Base-by-base conservation (phyloP, 1,284 basidiomycete genomes). In the Tylopilus sp. region DNA sequence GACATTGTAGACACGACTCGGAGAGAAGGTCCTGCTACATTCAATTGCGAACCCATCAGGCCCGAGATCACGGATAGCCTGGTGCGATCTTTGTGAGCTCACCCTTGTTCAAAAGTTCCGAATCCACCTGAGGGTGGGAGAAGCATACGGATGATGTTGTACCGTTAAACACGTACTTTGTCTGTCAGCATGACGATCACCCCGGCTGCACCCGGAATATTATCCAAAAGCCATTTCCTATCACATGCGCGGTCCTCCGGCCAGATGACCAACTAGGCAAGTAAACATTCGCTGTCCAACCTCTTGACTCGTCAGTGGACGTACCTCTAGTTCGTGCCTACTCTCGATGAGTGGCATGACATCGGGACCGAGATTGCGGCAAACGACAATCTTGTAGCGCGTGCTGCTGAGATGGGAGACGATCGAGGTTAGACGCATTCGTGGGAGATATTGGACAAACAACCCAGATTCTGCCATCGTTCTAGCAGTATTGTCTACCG, bases 1-100 rank as follows among this genome's bases (percentile, higher is more conserved):
- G 92, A 94, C 88, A 97, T 94, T 0, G 97, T 98, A 1, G 95
- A 96, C 9, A 98, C 86, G 22, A 93, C 90, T 62, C 88, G 89
- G 18, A 99, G 84, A 58, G 79, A 84, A 1, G 91, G 82, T 6
- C 94, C 93, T 66, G 93, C 94, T 93, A 66, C 1, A 53, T 26
- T 22, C 32, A 54, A 22, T 51, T 36, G 9, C 18, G 16, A 57
- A 15, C 55, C 49, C 6, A 19, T 68, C 54, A 66, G 61, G 32
- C 4, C 3, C 24, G 4, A 6, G 22, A 38, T 18, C n/a, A n/a
- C n/a, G n/a, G n/a, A n/a, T n/a, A 57, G n/a, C 36, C 16, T 8
- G 15, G 32, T 51, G 44, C 36, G 22, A 6, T 47, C 6, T 44
- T 57, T 22, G 10, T 44, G 56, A 51, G 65, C 60, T 69, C 70